Evolutionary conservation across 768 basidiomycete species (phyloP), one percentile per base, ranked within the genome.

Genomic region (Trametes gibbosa): DNA sequence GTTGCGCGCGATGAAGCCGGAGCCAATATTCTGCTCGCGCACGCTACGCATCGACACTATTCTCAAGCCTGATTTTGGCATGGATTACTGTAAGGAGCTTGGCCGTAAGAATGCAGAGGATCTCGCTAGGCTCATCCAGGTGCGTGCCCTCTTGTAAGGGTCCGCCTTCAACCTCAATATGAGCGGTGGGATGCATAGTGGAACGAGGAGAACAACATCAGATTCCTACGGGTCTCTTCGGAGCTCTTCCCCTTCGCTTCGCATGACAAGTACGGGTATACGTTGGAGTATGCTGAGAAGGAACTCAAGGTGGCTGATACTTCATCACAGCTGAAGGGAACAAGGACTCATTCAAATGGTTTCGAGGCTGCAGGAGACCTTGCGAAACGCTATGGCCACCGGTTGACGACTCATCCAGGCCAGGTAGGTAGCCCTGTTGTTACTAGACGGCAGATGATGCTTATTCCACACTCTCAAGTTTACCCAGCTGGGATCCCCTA

Each of bases 171-270:
- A 23, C 27, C 12, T 40, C 1, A 17, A 8, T 3, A 3, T 13
- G 6, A 21, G 35, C 63, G 24, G n/a, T 34, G 14, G 27, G 51
- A 73, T 37, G 5, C n/a, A 23, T 50, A 73, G 74, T 97, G 95
- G 95, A 97, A 96, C 68, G 94, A 93, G 70, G 80, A 82, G 48
- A 91, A 96, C 72, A 74, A 77, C 52, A 94, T 96, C 54, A 83
- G 81, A n/a, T 96, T 95, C 73, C 83, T 95, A 75, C 83, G 94
- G 45, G 70, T 96, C 63, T 95, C 92, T 0, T 93, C 92, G 8
- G 91, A 94, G 63, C 87, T 97, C 83, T 96, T 97, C 72, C 94
- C 95, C 0, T 97, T 89, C 66, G 93, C 94, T 0, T 90, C 89
- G 1, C 95, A 98, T 64, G 77, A 74, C 17, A 79, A 77, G 19